Base-by-base conservation (phyloP, 2,329 filamentous ascomycete genomes). In the Colletotrichum sp. region DNA sequence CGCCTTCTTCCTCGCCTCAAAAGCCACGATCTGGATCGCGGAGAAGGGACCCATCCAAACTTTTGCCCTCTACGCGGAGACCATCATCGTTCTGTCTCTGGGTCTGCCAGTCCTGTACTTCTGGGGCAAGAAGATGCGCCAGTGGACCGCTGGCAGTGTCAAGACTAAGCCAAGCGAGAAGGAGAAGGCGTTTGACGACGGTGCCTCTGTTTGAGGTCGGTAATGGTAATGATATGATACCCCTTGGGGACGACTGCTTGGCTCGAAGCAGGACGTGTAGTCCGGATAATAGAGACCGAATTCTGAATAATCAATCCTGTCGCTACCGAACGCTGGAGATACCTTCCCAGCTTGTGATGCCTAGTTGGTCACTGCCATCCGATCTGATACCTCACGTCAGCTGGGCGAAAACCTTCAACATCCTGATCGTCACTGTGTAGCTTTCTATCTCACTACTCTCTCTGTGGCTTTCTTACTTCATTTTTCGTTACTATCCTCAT, bases 51-150 rank as follows among this genome's bases (percentile, higher is more conserved):
- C 81, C 7, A 68, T 83, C 7, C 78, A 72, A 6, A 81, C 79
- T 0, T 83, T 82, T 63, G 78, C 79, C 9, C 79, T 84, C 6
- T 83, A 82, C 36, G 82, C 80, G 16, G 83, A 83, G 74, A 78
- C 80, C 18, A 78, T 84, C 66, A 79, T 83, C 36, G 80, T 84
- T 2, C 58, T 81, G 5, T 79, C 79, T 5, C 76, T 84, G 8
- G 80, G 82, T 3, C 70, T 84, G 36, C 81, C 82, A 1, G 58
- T 76, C 1, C 78, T 84, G 30, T 83, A 80, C 55, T 76, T 76
- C 30, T 75, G 38, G 38, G 74, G 74, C 36, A 76, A 76, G 55
- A 71, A 15, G 61, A 61, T 83, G n/a, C 78, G 82, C 3, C 57
- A 76, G 24, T 83, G 79, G 81, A 81, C 82, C 0, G 82, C 79